Evolutionary conservation across 2,329 filamentous ascomycete species (phyloP).

Genomic region (Cadophora gregata): DNA sequence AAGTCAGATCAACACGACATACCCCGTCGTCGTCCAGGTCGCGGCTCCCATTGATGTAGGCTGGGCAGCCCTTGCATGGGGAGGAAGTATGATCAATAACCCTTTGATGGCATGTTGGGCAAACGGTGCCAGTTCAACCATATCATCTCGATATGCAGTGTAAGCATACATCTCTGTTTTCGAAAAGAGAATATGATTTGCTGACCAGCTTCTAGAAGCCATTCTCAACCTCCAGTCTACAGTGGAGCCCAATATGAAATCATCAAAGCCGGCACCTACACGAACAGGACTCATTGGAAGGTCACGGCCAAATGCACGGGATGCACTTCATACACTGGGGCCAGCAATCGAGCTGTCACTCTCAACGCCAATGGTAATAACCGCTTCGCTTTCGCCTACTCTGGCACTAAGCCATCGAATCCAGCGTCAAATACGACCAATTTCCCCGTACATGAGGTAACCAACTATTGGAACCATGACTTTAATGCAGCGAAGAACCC

Average conservation of each 20-base stretch:
- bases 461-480: slow-evolving; percentile 23
- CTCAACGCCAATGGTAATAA: slow-evolving; percentile 23
- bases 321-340: slow-evolving; percentile 23
- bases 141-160: slow-evolving; percentile 26
- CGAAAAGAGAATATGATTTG: neutral
- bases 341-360: neutral
- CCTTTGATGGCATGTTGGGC: slow-evolving; percentile 27
- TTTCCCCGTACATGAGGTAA: slow-evolving; percentile 27
- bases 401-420: slow-evolving; percentile 16
- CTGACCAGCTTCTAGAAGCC: slow-evolving; percentile 9
- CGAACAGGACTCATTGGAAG: slow-evolving; percentile 29
- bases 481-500: slow-evolving; percentile 24
- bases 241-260: slow-evolving; percentile 21
- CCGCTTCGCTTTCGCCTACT: slow-evolving; percentile 25
- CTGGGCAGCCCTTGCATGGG: slow-evolving; percentile 30
- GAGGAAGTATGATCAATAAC: slow-evolving; percentile 27
- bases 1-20: slow-evolving; percentile 20
- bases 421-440: slow-evolving; percentile 11
- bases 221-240: slow-evolving; percentile 20
- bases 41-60: slow-evolving; percentile 28
- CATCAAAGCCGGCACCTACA: slow-evolving; percentile 29
- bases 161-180: slow-evolving; percentile 15
- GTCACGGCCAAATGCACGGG: slow-evolving; percentile 32
- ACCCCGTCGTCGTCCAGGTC: slow-evolving; percentile 29
- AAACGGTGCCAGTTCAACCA: slow-evolving; percentile 21